These are phyloP conservation scores for Cercophora samala DNA, from an alignment of 495 filamentous ascomycete genomes.

Conservation along the genomic window DNA sequence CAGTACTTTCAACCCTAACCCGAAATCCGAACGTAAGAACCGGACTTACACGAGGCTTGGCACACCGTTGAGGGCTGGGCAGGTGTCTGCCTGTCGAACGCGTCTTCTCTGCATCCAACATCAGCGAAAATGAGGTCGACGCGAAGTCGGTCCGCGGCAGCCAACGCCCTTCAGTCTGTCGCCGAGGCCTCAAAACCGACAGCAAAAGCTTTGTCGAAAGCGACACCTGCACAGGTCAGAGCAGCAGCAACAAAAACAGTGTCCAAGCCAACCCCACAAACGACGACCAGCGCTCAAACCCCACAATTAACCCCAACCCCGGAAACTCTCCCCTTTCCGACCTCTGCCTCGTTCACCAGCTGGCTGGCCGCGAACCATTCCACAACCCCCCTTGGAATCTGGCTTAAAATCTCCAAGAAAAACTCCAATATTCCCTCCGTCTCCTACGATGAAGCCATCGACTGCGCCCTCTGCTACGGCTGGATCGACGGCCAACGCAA, in stretches of 20 bases:
- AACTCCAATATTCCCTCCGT: conserved; percentile 42
- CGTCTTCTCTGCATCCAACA: background rate
- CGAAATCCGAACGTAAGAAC: too few species aligned
- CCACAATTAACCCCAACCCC: conserved; percentile 1
- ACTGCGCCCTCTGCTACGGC: conserved; percentile 55
- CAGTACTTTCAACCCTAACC: too few species aligned
- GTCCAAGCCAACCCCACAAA: background rate
- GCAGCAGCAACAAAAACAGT: background rate
- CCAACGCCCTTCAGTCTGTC: background rate
- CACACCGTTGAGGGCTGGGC: too few species aligned
- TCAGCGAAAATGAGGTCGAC: background rate
- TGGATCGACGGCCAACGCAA: conserved; percentile 59
- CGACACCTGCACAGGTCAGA: background rate
- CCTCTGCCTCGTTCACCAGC: background rate
- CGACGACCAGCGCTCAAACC: background rate
- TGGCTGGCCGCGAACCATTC: conserved; percentile 44
- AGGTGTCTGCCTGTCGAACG: background rate
- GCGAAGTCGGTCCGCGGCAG: background rate
- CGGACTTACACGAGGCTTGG: too few species aligned
- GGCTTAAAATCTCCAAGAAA: conserved; percentile 56
- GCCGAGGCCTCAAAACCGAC: background rate
- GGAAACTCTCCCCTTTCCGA: conserved; percentile 18
- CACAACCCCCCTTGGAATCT: conserved; percentile 42
- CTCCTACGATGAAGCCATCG: conserved; percentile 52
- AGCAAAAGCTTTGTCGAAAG: background rate